Conservation (phyloP, 108 stramenopile species). For the Nitzschia putrida region DNA sequence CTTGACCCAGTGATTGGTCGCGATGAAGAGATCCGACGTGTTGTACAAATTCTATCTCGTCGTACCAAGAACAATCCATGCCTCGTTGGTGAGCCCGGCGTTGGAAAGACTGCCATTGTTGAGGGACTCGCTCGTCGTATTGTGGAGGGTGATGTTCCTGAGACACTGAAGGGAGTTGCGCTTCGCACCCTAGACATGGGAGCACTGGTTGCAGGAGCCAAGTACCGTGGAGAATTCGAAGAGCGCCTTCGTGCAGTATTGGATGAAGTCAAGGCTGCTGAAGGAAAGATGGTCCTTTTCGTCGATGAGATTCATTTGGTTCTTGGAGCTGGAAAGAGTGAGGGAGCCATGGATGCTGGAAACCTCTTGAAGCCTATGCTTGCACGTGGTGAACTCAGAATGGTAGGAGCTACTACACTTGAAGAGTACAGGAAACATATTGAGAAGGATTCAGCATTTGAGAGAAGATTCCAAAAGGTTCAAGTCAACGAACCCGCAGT, state of each 20-base stretch:
- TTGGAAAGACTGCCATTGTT: conserved; percentile 96
- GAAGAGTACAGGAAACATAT: conserved; percentile 94
- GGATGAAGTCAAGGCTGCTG: conserved; percentile 87
- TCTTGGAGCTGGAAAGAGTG: conserved; percentile 91
- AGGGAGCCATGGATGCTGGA: conserved; percentile 97
- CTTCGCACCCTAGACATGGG: conserved; percentile 95
- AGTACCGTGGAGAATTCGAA: conserved; percentile 98
- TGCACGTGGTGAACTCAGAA: conserved; percentile 93
- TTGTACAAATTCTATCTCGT: conserved; percentile 92
- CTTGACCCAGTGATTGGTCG: conserved; percentile 97
- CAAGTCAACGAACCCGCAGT: conserved; percentile 88
- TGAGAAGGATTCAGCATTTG: conserved; percentile 96
- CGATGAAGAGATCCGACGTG: conserved; percentile 92
- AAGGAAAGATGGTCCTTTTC: conserved; percentile 91
- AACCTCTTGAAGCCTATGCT: conserved; percentile 97
- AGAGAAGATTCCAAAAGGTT: conserved; percentile 96
- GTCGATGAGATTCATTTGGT: conserved; percentile 98
- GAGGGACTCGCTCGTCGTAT: conserved; percentile 95
- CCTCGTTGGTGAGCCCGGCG: conserved; percentile 92
- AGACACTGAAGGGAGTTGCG: conserved; percentile 80
- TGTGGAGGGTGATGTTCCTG: conserved; percentile 92
- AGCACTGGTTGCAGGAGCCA: conserved; percentile 95
- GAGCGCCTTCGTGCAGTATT: conserved; percentile 94
- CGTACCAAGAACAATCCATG: conserved; percentile 96
- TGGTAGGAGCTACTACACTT: conserved; percentile 97